A percentile compares a stretch with the other conserved stretches of the same genome.
Conservation (phyloP, 192 early-diverging fungal species). For the Phlyctochytrium planicorne region DNA sequence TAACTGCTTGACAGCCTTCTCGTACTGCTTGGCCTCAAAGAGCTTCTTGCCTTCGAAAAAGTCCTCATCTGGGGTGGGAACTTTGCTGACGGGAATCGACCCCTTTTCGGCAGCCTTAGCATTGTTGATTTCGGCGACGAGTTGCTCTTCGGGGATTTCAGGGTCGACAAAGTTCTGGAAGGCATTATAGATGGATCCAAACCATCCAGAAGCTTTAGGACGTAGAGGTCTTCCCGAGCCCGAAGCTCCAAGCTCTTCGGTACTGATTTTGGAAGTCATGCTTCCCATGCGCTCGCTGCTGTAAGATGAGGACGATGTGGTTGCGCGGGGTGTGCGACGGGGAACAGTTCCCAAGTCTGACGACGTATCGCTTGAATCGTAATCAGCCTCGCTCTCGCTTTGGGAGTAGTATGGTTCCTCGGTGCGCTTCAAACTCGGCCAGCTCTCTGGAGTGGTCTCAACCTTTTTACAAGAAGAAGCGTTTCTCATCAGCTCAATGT, state of each 20-base stretch:
- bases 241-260: background rate
- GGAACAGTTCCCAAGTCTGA: background rate
- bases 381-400: background rate
- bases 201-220: slow-evolving; percentile 3
- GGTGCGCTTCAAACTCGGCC: background rate
- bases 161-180: slow-evolving; percentile 9
- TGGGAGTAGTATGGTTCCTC: background rate
- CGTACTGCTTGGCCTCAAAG: slow-evolving; percentile 6
- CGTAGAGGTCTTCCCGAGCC: background rate
- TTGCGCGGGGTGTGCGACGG: too few species aligned
- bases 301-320: too few species aligned
- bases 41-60: slow-evolving; percentile 2
- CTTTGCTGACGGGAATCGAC: background rate
- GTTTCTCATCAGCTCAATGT: too few species aligned
- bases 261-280: background rate
- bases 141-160: slow-evolving; percentile 1
- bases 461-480: too few species aligned
- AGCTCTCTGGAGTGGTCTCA: background rate
- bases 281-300: too few species aligned
- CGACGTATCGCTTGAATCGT: background rate
- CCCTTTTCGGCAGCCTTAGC: background rate
- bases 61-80: background rate
- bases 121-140: background rate
- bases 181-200: slow-evolving; percentile 7
- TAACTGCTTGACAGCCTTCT: slow-evolving; percentile 6